Conservation (phyloP, 2,329 filamentous ascomycete species). For the Pseudopyricularia javanii region DNA sequence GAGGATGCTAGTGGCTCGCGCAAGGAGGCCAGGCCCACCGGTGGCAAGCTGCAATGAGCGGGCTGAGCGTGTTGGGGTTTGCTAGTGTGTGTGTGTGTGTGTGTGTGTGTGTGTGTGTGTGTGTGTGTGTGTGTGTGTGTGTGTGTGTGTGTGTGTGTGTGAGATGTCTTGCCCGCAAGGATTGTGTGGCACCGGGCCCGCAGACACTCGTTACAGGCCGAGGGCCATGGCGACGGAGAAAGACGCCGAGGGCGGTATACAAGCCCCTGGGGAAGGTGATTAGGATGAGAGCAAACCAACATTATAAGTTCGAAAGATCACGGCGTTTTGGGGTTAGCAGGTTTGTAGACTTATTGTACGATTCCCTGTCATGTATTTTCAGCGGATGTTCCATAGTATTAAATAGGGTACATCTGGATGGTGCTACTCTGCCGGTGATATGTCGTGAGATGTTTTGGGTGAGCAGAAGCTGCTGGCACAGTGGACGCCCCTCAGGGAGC, state of each 20-base stretch:
- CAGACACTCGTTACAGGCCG: neutral
- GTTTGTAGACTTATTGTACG: neutral
- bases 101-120: neutral
- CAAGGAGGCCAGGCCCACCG: slow-evolving; percentile 2
- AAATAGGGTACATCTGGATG: neutral
- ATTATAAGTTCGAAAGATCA: neutral
- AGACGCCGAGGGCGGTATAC: no score
- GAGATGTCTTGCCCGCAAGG: no score
- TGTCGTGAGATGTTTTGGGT: no score
- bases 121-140: neutral
- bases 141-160: neutral
- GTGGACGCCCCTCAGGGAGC: no score
- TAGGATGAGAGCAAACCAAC: no score
- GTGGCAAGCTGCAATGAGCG: neutral
- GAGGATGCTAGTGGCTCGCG: slow-evolving; percentile 19
- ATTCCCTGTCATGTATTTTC: neutral
- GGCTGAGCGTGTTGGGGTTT: neutral
- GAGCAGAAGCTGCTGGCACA: no score
- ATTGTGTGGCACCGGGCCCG: no score
- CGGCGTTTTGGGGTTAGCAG: neutral
- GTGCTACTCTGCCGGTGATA: no score
- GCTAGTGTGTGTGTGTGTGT: neutral
- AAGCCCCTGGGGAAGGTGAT: no score
- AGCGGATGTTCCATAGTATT: neutral
- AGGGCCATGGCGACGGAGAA: neutral